Evolutionary conservation across 768 basidiomycete species (phyloP), one percentile per base, ranked within the genome.

Genomic region (Pholiota molesta): DNA sequence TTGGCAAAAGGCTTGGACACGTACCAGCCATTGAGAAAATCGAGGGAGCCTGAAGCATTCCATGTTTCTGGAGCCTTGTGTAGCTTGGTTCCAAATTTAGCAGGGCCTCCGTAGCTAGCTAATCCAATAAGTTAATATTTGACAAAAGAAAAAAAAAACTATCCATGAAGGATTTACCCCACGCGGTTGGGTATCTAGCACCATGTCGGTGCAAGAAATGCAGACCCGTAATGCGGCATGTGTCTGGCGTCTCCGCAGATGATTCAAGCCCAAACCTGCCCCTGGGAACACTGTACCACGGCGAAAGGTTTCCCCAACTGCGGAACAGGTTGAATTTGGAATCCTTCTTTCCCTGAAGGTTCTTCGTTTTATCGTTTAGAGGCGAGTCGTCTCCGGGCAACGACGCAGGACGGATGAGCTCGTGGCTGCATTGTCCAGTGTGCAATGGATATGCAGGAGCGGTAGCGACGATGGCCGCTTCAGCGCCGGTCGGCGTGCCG

Each of bases 191-290:
- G 71, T 88, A 89, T 52, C 84, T 80, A 1, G 92, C 92, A 21
- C 93, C 94, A 71, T 95, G 93, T 31, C 93, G 80, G 71, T 94
- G 92, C 69, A 95, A 73, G 62, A 94, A 75, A 73, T 94, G 91
- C 63, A 94, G 72, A 2, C 89, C 92, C 37, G 87, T 91, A 39
- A 94, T 74, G 11, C 79, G 76, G 69, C 93, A 95, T 5, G 80
- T 85, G 26, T 86, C 79, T 5, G 93, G 93, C 1, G 86, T 80
- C 39, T 86, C 88, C 0, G 91, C 87, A 5, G 81, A 80, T 0
- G 91, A 88, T 65, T 93, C 83, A 10, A 94, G 64, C 0, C 93
- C 92, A 74, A 93, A 95, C 1, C 83, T 77, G 13, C 79, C 82
- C 45, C 77, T 78, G 17, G 79, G 78, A 19, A 92, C 86, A 65